These are phyloP conservation scores for Dactylorhiza incarnata DNA, from an alignment of 106 monocot genomes.

Conservation along the genomic window DNA sequence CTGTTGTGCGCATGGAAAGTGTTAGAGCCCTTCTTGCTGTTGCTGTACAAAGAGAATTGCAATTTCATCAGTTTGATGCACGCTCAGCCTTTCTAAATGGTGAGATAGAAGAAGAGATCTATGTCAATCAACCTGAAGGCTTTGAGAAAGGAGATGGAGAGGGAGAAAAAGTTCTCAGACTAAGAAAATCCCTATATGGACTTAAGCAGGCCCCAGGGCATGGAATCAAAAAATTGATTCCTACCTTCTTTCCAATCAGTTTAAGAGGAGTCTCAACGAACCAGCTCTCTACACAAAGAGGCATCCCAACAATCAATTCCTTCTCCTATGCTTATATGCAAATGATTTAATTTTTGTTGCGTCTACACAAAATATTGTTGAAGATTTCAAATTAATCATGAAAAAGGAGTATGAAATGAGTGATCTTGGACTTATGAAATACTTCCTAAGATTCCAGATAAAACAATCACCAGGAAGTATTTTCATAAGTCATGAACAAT, in stretches of 20 bases:
- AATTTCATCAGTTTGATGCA: constrained; percentile 4
- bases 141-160: constrained; percentile 11
- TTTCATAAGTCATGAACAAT: no score
- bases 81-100: constrained; percentile 9
- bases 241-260: background rate
- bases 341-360: no score
- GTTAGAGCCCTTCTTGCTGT: background rate
- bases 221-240: background rate
- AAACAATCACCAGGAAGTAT: no score
- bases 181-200: background rate
- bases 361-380: no score
- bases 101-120: no score
- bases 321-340: no score
- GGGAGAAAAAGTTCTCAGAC: constrained; percentile 5
- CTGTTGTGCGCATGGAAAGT: background rate
- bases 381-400: no score
- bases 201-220: constrained; percentile 9
- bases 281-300: background rate
- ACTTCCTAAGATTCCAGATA: no score
- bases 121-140: no score
- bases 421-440: no score
- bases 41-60: background rate
- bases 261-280: background rate
- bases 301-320: no score
- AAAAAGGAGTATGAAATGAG: no score